Conservation (phyloP, 1,284 basidiomycete species). For the Ganoderma resinaceum region DNA sequence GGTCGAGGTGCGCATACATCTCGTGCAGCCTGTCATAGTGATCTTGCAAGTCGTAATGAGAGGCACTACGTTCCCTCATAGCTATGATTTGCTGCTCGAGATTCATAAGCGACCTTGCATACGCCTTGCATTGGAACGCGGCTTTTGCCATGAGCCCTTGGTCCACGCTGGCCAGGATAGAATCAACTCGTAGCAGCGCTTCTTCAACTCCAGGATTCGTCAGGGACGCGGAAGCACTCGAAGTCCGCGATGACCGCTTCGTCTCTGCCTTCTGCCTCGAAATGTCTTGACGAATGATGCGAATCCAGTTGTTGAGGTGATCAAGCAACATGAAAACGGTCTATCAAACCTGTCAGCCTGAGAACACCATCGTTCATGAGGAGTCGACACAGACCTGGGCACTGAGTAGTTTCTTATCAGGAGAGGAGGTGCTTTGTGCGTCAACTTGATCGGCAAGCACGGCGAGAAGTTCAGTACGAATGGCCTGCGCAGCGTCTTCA, state of each 20-base stretch:
- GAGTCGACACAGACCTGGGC: constrained; percentile 73
- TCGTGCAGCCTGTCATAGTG: constrained; percentile 95
- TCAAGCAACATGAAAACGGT: constrained; percentile 95
- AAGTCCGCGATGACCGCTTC: constrained; percentile 50
- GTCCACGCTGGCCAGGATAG: constrained; percentile 84
- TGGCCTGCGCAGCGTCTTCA: constrained; percentile 65
- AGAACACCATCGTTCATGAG: neutral
- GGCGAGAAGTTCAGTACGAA: constrained; percentile 80
- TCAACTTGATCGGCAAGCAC: constrained; percentile 92
- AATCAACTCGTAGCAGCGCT: constrained; percentile 76
- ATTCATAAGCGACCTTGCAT: constrained; percentile 93
- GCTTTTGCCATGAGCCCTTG: constrained; percentile 93
- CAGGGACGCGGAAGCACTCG: constrained; percentile 33
- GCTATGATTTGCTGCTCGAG: constrained; percentile 85
- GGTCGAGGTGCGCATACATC: constrained; percentile 96
- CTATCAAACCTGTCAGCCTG: constrained; percentile 47
- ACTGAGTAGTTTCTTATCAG: constrained; percentile 84
- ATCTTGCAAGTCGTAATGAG: constrained; percentile 65
- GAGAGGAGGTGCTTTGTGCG: constrained; percentile 58
- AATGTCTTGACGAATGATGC: constrained; percentile 67
- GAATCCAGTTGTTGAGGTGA: constrained; percentile 93
- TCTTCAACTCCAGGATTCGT: constrained; percentile 49
- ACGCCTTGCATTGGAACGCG: constrained; percentile 93
- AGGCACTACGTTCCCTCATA: constrained; percentile 53
- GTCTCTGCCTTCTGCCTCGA: constrained; percentile 55